phyloP scores from a whole-genome alignment of 129 eudicot species.

The Artemisia argyi region DNA sequence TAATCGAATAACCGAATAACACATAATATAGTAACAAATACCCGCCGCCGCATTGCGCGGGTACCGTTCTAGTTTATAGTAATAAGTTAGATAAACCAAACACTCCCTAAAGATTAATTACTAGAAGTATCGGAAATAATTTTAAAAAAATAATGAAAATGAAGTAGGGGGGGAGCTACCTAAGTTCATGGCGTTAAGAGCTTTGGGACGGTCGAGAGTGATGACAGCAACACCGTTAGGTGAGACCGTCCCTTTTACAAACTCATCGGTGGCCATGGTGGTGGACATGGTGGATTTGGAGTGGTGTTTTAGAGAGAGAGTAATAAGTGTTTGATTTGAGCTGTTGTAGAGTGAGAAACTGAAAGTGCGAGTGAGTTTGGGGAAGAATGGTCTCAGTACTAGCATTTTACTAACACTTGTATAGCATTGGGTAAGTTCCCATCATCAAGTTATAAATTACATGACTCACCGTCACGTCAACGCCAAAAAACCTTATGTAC shows the following conservation, averaged over 20 bases:
- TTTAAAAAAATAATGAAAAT: not conserved
- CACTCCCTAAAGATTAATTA: no score
- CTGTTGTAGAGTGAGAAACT: conserved; percentile 16
- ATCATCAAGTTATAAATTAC: no score
- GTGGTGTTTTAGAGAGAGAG: conserved; percentile 15
- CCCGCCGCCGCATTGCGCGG: no score
- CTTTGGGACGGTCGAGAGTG: conserved; percentile 97
- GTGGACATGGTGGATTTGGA: conserved; percentile 54
- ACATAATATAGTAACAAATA: no score
- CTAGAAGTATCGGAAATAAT: no score
- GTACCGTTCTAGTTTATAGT: no score
- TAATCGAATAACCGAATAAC: no score
- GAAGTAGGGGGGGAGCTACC: conserved; percentile 34
- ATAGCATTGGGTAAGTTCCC: no score
- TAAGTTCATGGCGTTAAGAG: conserved; percentile 96
- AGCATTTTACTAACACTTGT: not conserved
- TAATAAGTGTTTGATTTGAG: conserved; percentile 2
- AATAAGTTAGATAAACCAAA: no score
- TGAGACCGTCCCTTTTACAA: conserved; percentile 66
- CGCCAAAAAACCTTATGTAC: no score
- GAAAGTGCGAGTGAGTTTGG: conserved; percentile 15
- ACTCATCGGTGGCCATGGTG: conserved; percentile 38
- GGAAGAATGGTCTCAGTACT: not conserved
- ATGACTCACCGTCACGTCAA: no score
- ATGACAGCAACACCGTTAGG: conserved; percentile 89